Evolutionary conservation across 331 rosid genomes (phyloP), one percentile per base, ranked within the genome.

Genomic region (Phaseolus coccineus): DNA sequence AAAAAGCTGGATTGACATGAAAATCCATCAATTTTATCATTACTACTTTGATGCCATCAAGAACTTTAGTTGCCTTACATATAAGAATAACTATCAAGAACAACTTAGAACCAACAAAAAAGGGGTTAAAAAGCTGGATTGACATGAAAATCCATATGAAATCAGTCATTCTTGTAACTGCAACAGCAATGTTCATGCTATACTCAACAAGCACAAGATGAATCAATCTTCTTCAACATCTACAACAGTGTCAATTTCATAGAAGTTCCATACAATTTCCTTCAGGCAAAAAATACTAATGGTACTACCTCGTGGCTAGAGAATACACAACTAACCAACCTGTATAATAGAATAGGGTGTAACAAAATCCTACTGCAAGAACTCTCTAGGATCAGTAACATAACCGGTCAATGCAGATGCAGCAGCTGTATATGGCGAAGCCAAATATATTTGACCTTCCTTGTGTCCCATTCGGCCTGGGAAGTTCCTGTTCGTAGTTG

Each of bases 401-500:
- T 80, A 88, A 40, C 99, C 99, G 3, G 99, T 96, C 90, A 93
- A 89, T n/a, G 98, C 98, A 31, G 99, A 96, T 73, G 99, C 98
- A 13, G 98, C 98, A 5, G 99, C 97, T 14, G 99, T 96, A 77
- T 84, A 93, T 14, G 99, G 99, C 0, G 98, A 96, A 74, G 98
- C 98, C 79, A 96, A 87, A 80, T 93, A 96, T 80, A 95, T 87
- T 81, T 93, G 86, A 74, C 99, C 99, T 84, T 96, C 99, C 75
- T 83, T 91, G 89, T 96, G 99, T 24, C 99, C 98, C 98, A 96
- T 96, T 83, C 98, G 85, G 3, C 98, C 99, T 0, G 96, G 99
- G 88, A 96, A 93, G 91, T 96, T 96, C 79, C 98, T 89, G 82
- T 96, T 96, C 3, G 99, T 96, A 13, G 99, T 96, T 55, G 99